phyloP scores from a whole-genome alignment of 495 filamentous ascomycete species.

The Penicillium cosmopolitanum region DNA sequence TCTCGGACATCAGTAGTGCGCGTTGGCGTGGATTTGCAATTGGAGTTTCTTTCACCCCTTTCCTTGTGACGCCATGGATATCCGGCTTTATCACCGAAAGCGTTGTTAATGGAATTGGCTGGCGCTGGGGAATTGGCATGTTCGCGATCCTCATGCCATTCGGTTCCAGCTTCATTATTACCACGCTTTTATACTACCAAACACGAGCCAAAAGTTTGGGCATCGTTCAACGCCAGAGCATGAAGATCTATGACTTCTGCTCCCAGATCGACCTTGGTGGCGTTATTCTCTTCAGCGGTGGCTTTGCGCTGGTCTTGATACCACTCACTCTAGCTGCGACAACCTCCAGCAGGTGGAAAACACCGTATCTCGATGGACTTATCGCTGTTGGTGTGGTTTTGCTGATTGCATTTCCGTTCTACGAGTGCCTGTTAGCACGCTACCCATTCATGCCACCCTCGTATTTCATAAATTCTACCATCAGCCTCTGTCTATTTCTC shows the following conservation, averaged over 20 bases:
- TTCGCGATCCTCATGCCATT: constrained; percentile 53
- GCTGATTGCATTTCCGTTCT: constrained; percentile 43
- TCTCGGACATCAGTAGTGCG: constrained; percentile 50
- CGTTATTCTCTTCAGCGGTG: constrained; percentile 43
- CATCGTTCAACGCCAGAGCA: constrained; percentile 32
- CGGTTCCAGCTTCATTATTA: constrained; percentile 49
- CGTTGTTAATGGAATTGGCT: constrained; percentile 49
- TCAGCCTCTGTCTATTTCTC: constrained; percentile 41
- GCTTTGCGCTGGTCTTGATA: constrained; percentile 39
- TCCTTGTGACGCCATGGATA: constrained; percentile 49
- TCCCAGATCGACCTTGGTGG: constrained; percentile 52
- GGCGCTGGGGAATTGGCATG: constrained; percentile 57
- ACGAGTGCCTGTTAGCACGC: constrained; percentile 46
- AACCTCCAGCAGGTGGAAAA: constrained; percentile 41
- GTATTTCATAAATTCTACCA: constrained; percentile 46
- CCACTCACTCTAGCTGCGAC: constrained; percentile 47
- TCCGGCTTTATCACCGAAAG: constrained; percentile 49
- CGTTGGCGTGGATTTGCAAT: constrained; percentile 51
- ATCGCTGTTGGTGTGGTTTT: constrained; percentile 42
- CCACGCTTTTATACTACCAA: constrained; percentile 49
- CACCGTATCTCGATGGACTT: constrained; percentile 46
- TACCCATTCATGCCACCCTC: constrained; percentile 48
- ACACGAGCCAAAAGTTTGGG: constrained; percentile 38
- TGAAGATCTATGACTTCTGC: constrained; percentile 46
- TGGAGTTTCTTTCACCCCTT: constrained; percentile 49